Evolutionary conservation across 352 stramenopile genomes (phyloP), one percentile per base, ranked within the genome.

Genomic region (Pythium apleroticum): DNA sequence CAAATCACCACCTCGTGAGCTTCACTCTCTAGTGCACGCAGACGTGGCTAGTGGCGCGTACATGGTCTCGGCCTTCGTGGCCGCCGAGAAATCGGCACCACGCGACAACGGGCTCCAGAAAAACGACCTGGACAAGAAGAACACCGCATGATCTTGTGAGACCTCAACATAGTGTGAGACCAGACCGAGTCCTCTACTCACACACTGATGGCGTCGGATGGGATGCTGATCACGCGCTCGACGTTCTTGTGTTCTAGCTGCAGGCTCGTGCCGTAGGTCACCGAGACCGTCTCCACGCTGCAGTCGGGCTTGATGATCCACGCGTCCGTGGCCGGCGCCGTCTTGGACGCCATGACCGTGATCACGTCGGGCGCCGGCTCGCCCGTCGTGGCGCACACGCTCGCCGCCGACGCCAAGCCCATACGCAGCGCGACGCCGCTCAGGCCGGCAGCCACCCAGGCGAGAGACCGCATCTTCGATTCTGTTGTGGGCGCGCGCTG

Each of bases 301-400:
- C 50, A 39, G 50, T 56, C 30, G 27, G 50, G 50, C 50, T 17
- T 22, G 50, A 56, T 30, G 50, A 56, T 41, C 50, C 50, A 56
- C 50, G 50, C 50, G 25, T 56, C 30, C 8, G 50, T 56, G 8
- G 24, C 27, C 30, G 50, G 50, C 22, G 28, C 25, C 20, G 24
- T 41, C 50, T 56, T 56, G 50, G 50, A 41, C 22, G 50, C 50
- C 50, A 56, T 39, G 50, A 56, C 22, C 30, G 50, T 56, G 25
- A 41, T 33, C 22, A 56, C 50, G 11, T 17, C 24, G 4, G 50
- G 50, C 17, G 50, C 50, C 25, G 25, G 27, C 25, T 41, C 50
- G 30, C 50, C 50, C 12, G 50, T 56, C 14, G 14, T 19, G 14
- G 50, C 3, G 17, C 50, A 56, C 1, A 41, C 35, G 9, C 0